Evolutionary conservation across 2,329 filamentous ascomycete genomes (phyloP).

Genomic region (Thelonectria olida): DNA sequence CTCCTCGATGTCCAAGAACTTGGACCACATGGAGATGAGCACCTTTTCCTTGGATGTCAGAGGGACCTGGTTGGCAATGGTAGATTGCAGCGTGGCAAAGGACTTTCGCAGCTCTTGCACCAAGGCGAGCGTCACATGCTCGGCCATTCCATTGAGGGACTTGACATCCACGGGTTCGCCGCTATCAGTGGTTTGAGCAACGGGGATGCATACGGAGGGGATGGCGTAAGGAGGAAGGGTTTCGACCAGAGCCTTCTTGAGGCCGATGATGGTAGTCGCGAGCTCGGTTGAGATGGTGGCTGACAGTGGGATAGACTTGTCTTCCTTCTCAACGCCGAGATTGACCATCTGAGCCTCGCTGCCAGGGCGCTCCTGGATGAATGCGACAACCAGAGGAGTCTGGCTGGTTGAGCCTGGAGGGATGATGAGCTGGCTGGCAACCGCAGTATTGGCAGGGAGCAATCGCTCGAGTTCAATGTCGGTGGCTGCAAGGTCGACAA

Average conservation of each 20-base stretch:
- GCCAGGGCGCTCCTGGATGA: slow-evolving; percentile 17
- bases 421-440: slow-evolving; percentile 30
- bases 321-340: slow-evolving; percentile 9
- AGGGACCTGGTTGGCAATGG: slow-evolving; percentile 26
- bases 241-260: slow-evolving; percentile 39
- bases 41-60: slow-evolving; percentile 32
- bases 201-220: slow-evolving; percentile 34
- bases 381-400: slow-evolving; percentile 33
- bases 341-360: slow-evolving; percentile 17
- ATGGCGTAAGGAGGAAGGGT: slow-evolving; percentile 39
- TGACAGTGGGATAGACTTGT: slow-evolving; percentile 21
- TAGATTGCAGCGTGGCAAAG: slow-evolving; percentile 21
- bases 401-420: slow-evolving; percentile 29
- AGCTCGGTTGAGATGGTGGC: slow-evolving; percentile 29
- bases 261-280: slow-evolving; percentile 29
- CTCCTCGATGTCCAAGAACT: slow-evolving; percentile 31
- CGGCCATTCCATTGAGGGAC: not conserved
- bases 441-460: slow-evolving; percentile 23
- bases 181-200: not conserved
- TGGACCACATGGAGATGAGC: slow-evolving; percentile 33
- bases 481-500: slow-evolving; percentile 36
- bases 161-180: slow-evolving; percentile 11
- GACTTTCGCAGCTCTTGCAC: slow-evolving; percentile 29
- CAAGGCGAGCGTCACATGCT: slow-evolving; percentile 23
- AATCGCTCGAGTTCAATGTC: slow-evolving; percentile 34